phyloP scores from a whole-genome alignment of 768 basidiomycete genomes.

The Xerocomellus chrysenteron region DNA sequence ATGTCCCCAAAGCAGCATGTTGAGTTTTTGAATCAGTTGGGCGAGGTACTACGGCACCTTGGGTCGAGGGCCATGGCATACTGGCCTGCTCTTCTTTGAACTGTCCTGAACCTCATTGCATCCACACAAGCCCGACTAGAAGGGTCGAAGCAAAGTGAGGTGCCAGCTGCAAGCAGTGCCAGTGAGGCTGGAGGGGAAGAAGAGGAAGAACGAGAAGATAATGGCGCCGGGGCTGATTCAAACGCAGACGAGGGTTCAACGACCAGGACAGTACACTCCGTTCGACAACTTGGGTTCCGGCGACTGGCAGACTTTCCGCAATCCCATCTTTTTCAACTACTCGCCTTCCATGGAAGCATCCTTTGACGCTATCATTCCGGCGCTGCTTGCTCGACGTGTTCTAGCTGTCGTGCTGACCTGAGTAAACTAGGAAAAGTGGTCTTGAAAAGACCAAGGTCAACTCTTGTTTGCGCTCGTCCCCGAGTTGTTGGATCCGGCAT shows the following conservation, averaged over 20 bases:
- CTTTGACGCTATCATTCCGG: conserved; percentile 74
- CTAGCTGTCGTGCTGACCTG: conserved; percentile 56
- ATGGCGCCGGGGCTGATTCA: conserved; percentile 35
- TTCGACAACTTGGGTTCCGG: conserved; percentile 83
- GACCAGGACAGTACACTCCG: conserved; percentile 51
- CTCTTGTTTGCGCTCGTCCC: conserved; percentile 64
- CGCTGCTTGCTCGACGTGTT: conserved; percentile 86
- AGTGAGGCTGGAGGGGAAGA: conserved; percentile 31
- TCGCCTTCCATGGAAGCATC: conserved; percentile 61
- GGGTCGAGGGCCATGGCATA: conserved; percentile 65
- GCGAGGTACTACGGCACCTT: conserved; percentile 81
- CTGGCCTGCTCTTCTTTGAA: conserved; percentile 76
- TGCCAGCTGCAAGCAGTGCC: conserved; percentile 15
- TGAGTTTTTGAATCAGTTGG: conserved; percentile 83
- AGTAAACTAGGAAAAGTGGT: conserved; percentile 71
- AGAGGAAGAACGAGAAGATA: conserved; percentile 37
- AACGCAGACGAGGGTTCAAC: conserved; percentile 29
- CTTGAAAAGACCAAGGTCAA: conserved; percentile 86
- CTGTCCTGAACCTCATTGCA: conserved; percentile 63
- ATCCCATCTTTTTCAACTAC: conserved; percentile 73
- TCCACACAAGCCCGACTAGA: conserved; percentile 62
- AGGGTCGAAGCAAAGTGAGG: conserved; percentile 21
- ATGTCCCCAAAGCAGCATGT: conserved; percentile 65
- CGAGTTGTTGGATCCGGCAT: conserved; percentile 53
- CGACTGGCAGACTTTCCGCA: conserved; percentile 82